Evolutionary conservation across 257 asterid species (phyloP).

Genomic region (Solanum dulcamara): DNA sequence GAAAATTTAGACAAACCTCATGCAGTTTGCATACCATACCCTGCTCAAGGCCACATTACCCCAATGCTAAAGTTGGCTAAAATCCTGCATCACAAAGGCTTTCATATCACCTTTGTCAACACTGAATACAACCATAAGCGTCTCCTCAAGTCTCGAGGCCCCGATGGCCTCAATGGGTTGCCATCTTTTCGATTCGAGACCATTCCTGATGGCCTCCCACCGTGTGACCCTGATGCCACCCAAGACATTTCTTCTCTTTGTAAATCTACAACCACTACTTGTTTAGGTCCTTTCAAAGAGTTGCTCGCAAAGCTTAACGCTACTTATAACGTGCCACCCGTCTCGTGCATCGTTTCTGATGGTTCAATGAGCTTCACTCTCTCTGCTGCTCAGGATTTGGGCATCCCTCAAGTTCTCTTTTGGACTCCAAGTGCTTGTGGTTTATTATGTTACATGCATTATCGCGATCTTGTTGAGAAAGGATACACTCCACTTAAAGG

Average conservation of each 20-base stretch:
- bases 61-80: constrained; percentile 6
- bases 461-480: background rate
- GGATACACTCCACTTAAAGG: background rate
- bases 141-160: background rate
- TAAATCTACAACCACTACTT: background rate
- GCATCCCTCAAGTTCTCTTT: background rate
- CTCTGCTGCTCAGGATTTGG: background rate
- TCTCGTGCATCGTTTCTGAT: background rate
- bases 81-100: constrained; percentile 1
- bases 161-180: background rate
- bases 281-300: background rate
- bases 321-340: background rate
- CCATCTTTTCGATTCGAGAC: background rate
- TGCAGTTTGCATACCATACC: constrained; percentile 7
- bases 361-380: background rate
- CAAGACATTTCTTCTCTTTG: background rate
- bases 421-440: background rate
- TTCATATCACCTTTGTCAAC: constrained; percentile 1
- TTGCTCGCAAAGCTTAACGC: background rate
- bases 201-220: background rate
- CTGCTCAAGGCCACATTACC: constrained; percentile 8
- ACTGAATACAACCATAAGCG: background rate
- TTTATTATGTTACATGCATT: background rate
- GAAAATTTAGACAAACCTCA: background rate
- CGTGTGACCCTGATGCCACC: background rate